phyloP scores from a whole-genome alignment of 1,284 basidiomycete species.

The Ustilago sp. region DNA sequence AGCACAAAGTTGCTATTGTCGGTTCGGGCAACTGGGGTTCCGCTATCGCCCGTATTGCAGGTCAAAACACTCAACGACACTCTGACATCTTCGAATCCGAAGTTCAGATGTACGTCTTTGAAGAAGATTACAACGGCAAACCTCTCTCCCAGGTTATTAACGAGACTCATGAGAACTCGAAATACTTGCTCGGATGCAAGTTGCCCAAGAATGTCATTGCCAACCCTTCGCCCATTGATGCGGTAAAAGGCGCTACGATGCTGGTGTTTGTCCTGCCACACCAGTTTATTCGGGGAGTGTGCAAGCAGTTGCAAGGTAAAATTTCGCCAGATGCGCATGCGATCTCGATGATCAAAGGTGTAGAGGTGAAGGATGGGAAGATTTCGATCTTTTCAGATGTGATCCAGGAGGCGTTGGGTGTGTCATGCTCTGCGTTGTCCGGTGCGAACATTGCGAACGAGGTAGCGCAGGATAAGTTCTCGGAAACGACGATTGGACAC shows the following conservation, averaged over 20 bases:
- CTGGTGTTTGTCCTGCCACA: constrained; percentile 75
- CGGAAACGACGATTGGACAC: constrained; percentile 75
- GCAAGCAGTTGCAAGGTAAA: constrained; percentile 63
- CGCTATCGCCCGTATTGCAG: constrained; percentile 74
- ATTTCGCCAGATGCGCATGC: constrained; percentile 64
- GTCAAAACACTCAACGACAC: constrained; percentile 71
- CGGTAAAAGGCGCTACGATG: constrained; percentile 73
- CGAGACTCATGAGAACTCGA: constrained; percentile 74
- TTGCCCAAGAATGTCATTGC: constrained; percentile 74
- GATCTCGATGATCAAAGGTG: constrained; percentile 70
- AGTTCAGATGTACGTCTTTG: constrained; percentile 66
- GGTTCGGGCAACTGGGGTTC: constrained; percentile 73
- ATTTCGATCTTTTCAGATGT: constrained; percentile 75
- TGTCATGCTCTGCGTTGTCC: constrained; percentile 73
- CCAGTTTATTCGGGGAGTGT: constrained; percentile 70
- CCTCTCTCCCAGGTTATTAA: constrained; percentile 74
- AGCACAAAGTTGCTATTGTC: constrained; percentile 74
- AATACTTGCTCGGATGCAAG: constrained; percentile 73
- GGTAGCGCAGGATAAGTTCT: constrained; percentile 72
- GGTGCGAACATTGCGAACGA: constrained; percentile 76
- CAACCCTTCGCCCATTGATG: constrained; percentile 72
- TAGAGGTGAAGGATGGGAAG: constrained; percentile 70
- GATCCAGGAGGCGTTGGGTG: constrained; percentile 73
- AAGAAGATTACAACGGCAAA: constrained; percentile 71
- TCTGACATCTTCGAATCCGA: constrained; percentile 67